Conservation (phyloP, 1,284 basidiomycete species). For the Vanrija humicola region DNA sequence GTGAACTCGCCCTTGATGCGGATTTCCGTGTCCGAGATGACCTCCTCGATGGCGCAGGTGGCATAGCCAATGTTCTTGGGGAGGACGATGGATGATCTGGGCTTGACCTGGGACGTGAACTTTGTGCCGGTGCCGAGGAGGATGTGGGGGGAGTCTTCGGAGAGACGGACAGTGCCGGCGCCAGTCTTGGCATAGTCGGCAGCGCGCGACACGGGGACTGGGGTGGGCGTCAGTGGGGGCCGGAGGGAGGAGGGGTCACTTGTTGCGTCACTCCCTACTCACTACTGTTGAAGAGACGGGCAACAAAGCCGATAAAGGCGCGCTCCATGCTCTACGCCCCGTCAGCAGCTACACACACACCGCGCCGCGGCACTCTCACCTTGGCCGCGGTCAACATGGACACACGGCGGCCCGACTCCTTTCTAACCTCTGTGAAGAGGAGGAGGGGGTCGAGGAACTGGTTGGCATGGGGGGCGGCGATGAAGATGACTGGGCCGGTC, state of each 20-base stretch:
- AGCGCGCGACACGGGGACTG: conserved; percentile 90
- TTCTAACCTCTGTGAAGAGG: conserved; percentile 78
- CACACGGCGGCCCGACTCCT: conserved; percentile 77
- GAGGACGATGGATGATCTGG: conserved; percentile 83
- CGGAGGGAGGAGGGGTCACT: background rate
- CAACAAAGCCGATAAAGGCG: conserved; percentile 68
- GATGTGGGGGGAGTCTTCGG: conserved; percentile 69
- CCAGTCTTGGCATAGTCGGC: conserved; percentile 82
- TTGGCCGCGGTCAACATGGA: conserved; percentile 92
- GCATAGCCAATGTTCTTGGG: conserved; percentile 75
- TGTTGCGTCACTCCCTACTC: conserved; percentile 46
- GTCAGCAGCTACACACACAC: background rate
- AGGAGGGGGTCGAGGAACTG: conserved; percentile 95
- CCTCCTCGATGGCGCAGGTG: conserved; percentile 78
- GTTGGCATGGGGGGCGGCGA: conserved; percentile 94
- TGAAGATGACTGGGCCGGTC: conserved; percentile 92
- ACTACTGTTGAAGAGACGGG: conserved; percentile 87
- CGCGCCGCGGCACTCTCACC: conserved; percentile 28
- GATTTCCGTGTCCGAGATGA: conserved; percentile 80
- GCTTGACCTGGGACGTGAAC: conserved; percentile 72
- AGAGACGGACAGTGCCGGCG: conserved; percentile 68
- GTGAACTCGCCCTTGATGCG: conserved; percentile 82
- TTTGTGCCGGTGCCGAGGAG: conserved; percentile 72
- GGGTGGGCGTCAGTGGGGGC: conserved; percentile 7
- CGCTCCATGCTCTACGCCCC: conserved; percentile 40